Base-by-base conservation (phyloP, 306 rosid species). In the Astragalus glycyphyllos region DNA sequence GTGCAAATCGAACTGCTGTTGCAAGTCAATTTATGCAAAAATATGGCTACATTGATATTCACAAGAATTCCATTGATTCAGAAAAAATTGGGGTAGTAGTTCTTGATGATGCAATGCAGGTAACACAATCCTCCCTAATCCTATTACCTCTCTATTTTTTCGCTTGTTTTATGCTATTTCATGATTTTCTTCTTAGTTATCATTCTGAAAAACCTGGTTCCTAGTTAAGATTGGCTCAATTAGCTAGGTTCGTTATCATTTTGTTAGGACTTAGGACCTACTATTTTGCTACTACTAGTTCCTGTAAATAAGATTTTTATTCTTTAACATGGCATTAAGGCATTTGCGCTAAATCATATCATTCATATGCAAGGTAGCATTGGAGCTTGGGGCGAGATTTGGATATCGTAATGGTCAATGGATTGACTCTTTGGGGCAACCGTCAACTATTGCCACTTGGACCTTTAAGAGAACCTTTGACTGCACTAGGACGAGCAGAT, bases 71-170 rank as follows among this genome's bases (percentile, higher is more conserved):
- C 80, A 66, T 50, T 31, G 16, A 71, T 53, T 87, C 88, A 17
- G 84, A 77, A 77, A 80, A 80, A 71, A 78, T 87, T 71, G 96
- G 96, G 65, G 84, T 75, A 38, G 34, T 83, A 35, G 82, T 90
- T 73, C 89, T 94, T 13, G 97, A 94, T 75, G 98, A 90, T 82
- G 97, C 96, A 64, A 90, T 90, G 98, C 96, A 93, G 96, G 98
- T 90, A 81, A 12, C 32, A 11, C 23, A 48, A 57, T 59, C 16
- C 65, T 8, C 34, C n/a, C n/a, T n/a, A n/a, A n/a, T 15, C 23
- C 45, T 6, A 35, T 26, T 35, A 35, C 7, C 8, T 48, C 20
- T 60, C 5, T 60, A 1, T 26, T 26, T 15, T 38, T 38, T 41
- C 10, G 1, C 34, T 50, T 45, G 1, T 29, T 26, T 69, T 48